Conservation (phyloP, 306 rosid species). For the Cucurbita pepo region DNA sequence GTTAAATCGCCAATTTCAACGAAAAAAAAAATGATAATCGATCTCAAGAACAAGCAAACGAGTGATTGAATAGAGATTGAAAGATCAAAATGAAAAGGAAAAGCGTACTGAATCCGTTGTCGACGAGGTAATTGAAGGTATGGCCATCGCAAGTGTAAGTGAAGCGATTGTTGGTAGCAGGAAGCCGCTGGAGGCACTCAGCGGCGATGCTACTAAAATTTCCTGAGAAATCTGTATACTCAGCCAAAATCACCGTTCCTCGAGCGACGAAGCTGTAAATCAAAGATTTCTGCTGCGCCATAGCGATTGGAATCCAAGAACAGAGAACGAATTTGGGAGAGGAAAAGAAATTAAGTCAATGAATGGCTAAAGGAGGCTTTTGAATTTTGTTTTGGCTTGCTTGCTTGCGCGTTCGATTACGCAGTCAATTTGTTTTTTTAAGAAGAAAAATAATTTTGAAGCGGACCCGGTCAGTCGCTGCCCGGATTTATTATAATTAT, state of each 20-base stretch:
- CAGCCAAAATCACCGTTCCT: constrained; percentile 10
- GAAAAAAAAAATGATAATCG: neutral
- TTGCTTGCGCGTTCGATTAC: neutral
- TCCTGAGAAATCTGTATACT: neutral
- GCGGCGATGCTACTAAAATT: neutral
- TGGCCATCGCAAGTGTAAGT: constrained; percentile 6
- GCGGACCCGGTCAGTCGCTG: too few species aligned
- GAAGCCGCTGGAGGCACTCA: constrained; percentile 5
- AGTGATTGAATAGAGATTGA: too few species aligned
- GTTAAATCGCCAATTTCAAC: neutral
- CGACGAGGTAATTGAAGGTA: constrained; percentile 7
- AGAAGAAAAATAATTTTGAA: too few species aligned
- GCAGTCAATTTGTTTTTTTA: too few species aligned
- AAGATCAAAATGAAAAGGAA: neutral
- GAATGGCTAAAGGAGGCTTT: neutral
- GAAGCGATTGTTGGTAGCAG: neutral
- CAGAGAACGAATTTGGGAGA: neutral
- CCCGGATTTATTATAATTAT: too few species aligned
- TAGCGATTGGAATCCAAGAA: neutral
- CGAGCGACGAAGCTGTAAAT: constrained; percentile 8
- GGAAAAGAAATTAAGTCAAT: neutral
- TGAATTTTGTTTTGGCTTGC: neutral
- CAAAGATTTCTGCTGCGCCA: constrained; percentile 2
- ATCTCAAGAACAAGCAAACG: neutral
- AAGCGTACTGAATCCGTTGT: constrained; percentile 6